Evolutionary conservation across 371 early-diverging fungal species (phyloP), one percentile per base, ranked within the genome.

Genomic region (Mucor ambiguus): DNA sequence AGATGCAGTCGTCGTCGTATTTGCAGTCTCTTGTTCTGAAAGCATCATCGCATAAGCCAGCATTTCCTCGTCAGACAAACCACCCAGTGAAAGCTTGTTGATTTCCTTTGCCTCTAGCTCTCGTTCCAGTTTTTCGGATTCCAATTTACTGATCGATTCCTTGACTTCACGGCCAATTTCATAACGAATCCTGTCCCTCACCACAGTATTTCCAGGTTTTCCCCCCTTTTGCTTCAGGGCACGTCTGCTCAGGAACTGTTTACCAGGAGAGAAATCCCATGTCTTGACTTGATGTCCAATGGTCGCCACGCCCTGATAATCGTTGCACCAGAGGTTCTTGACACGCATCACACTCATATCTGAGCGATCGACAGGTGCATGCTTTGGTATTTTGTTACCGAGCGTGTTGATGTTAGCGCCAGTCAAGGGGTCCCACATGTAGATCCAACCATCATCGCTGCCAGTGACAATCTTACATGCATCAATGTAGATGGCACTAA

Each of bases 401-500:
- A 72, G 46, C 20, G 55, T 64, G 24, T 65, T 64, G n/a, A 72
- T 59, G 33, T 64, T 70, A 4, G 20, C 32, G 1, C 80, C 83
- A n/a, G 80, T 80, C 12, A 85, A 46, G 11, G 80, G 83, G 60
- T 85, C 80, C 79, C 79, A 82, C 18, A 81, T 61, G 30, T 72
- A 70, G 24, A 84, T 81, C 82, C 81, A 79, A 0, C 85, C 85
- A 65, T 84, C 85, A 33, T 73, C 76, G 56, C 82, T 82, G 22
- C 85, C 85, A 37, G 76, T 76, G 3, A 85, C 74, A 20, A 85
- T 44, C 48, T 85, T 85, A 35, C 59, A 81, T 0, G 74, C 78
- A 61, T 85, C 85, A 35, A 83, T 33, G 44, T 69, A 74, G 0
- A 83, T 61, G 3, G 74, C 68, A 56, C 83, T 82, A n/a, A 85